A percentile compares a stretch with the other conserved stretches of the same genome.
These are phyloP conservation scores for Schizosaccharomyces osmophilus DNA, from an alignment of 805 yeast genomes.

Conservation along the genomic window DNA sequence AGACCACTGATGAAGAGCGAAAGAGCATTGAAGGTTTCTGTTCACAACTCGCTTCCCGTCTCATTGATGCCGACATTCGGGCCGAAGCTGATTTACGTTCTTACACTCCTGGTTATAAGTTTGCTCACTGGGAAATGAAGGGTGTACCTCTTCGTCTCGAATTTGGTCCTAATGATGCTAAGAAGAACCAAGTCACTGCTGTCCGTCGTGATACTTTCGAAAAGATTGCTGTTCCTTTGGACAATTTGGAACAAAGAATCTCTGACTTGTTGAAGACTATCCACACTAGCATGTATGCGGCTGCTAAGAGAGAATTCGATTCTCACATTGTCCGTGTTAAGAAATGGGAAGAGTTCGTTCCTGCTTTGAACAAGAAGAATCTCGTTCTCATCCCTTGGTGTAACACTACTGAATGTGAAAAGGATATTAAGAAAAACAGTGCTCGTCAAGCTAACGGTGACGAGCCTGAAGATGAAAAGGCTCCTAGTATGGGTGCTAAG, in stretches of 20 bases:
- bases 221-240: constrained; percentile 43
- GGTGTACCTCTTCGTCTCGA: constrained; percentile 88
- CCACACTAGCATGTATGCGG: constrained; percentile 47
- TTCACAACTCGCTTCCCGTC: constrained; percentile 35
- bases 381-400: constrained; percentile 93
- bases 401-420: constrained; percentile 85
- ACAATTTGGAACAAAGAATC: constrained; percentile 36
- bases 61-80: constrained; percentile 41
- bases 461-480: constrained; percentile 74
- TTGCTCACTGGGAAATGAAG: constrained; percentile 87
- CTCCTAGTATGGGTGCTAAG: constrained; percentile 99
- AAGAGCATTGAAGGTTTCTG: constrained; percentile 47
- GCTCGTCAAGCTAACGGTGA: constrained; percentile 55
- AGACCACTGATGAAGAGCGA: constrained; percentile 57
- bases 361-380: constrained; percentile 72
- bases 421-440: constrained; percentile 75
- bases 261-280: constrained; percentile 61
- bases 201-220: constrained; percentile 82
- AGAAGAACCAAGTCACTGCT: constrained; percentile 52
- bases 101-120: constrained; percentile 97
- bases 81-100: constrained; percentile 72
- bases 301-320: constrained; percentile 67
- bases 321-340: constrained; percentile 58
- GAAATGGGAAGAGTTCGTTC: constrained; percentile 81
- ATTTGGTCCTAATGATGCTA: constrained; percentile 87